Evolutionary conservation across 2,329 filamentous ascomycete genomes (phyloP).

Genomic region (Diaporthe nobilis): DNA sequence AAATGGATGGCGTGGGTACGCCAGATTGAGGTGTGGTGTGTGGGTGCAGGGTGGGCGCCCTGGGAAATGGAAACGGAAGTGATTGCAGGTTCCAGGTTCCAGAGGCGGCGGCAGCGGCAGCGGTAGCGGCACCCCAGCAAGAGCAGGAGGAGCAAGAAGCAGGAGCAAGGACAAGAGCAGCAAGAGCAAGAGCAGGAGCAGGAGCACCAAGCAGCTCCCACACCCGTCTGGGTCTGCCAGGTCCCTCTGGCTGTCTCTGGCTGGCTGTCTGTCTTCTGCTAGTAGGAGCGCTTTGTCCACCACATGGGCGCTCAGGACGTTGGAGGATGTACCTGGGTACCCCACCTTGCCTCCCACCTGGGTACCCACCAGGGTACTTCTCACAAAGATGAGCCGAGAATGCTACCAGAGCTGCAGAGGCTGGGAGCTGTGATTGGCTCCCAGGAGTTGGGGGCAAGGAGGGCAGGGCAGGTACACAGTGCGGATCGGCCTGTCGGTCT

Average conservation of each 20-base stretch:
- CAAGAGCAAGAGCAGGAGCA: background rate
- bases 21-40: slow-evolving; percentile 35
- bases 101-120: slow-evolving; percentile 27
- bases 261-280: background rate
- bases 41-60: slow-evolving; percentile 31
- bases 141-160: slow-evolving; percentile 5
- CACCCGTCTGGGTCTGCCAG: slow-evolving; percentile 11
- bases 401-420: slow-evolving; percentile 30
- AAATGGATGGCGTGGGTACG: slow-evolving; percentile 39
- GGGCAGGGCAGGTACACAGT: slow-evolving; percentile 18
- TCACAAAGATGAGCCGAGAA: slow-evolving; percentile 34
- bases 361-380: slow-evolving; percentile 1
- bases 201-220: background rate
- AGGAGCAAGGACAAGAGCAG: background rate
- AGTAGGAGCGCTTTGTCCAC: slow-evolving; percentile 35
- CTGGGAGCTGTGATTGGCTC: slow-evolving; percentile 26
- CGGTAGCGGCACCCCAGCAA: slow-evolving; percentile 6
- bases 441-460: slow-evolving; percentile 13
- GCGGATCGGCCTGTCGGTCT: background rate
- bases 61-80: slow-evolving; percentile 40
- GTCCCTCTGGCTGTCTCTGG: slow-evolving; percentile 4
- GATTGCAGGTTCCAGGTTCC: slow-evolving; percentile 37
- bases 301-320: slow-evolving; percentile 31
- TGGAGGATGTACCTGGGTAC: slow-evolving; percentile 30
- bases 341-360: slow-evolving; percentile 10